Conservation (phyloP, 768 basidiomycete genomes). For the Russula emetica region DNA sequence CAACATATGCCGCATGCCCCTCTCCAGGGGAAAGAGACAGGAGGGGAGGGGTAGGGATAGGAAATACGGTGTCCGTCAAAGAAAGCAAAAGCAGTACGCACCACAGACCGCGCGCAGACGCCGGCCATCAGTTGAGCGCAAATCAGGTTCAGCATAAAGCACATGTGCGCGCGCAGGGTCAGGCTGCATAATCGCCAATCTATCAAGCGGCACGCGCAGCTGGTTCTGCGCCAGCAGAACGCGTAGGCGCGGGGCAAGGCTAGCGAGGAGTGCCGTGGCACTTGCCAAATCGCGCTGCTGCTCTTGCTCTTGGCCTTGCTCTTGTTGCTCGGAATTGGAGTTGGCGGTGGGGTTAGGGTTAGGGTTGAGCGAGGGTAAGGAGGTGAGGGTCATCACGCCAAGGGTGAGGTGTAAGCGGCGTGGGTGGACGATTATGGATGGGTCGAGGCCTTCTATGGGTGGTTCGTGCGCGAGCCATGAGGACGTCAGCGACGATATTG, state of each 20-base stretch:
- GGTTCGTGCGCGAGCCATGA: conserved; percentile 34
- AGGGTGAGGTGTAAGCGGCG: conserved; percentile 35
- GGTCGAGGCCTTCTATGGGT: conserved; percentile 52
- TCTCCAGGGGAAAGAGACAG: too few relatives aligned
- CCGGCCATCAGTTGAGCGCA: conserved; percentile 34
- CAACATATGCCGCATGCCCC: neutral
- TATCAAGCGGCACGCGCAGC: conserved; percentile 43
- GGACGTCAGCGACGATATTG: conserved; percentile 31
- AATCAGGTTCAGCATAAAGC: conserved; percentile 50
- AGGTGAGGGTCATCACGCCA: conserved; percentile 60
- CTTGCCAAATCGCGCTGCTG: conserved; percentile 24
- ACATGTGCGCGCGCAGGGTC: conserved; percentile 46
- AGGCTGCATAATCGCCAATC: conserved; percentile 49
- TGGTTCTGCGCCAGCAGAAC: conserved; percentile 36
- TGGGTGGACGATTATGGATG: conserved; percentile 51
- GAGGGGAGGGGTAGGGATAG: too few relatives aligned
- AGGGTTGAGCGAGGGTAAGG: neutral
- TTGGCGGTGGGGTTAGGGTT: too few relatives aligned
- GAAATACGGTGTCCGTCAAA: too few relatives aligned
- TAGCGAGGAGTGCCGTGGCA: conserved; percentile 31
- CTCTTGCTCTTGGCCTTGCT: too few relatives aligned
- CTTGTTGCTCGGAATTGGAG: too few relatives aligned
- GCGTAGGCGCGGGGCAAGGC: conserved; percentile 38
- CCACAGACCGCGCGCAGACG: conserved; percentile 37
- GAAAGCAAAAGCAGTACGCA: neutral